These are phyloP conservation scores for Apiotrichum laibachii DNA, from an alignment of 1,284 basidiomycete genomes.

Conservation along the genomic window DNA sequence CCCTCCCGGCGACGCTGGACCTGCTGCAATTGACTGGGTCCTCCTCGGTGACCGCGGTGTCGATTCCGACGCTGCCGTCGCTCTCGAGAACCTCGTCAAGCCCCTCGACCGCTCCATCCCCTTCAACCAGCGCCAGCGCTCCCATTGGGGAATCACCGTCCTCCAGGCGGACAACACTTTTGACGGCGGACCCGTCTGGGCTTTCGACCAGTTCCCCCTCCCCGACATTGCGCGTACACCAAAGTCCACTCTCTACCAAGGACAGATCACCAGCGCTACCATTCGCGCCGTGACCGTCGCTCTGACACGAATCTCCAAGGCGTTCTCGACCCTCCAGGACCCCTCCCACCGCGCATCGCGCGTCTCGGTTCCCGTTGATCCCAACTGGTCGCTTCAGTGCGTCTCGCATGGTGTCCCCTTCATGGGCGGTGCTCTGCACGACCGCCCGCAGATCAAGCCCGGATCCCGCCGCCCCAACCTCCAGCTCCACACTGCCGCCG, in stretches of 20 bases:
- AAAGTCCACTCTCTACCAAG: slow-evolving; percentile 53
- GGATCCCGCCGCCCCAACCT: slow-evolving; percentile 44
- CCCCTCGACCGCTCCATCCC: slow-evolving; percentile 23
- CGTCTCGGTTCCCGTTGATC: slow-evolving; percentile 13
- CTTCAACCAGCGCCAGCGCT: slow-evolving; percentile 27
- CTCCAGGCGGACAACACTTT: slow-evolving; percentile 53
- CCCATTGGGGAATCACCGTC: slow-evolving; percentile 53
- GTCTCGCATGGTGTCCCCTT: slow-evolving; percentile 43
- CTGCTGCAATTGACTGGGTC: slow-evolving; percentile 54
- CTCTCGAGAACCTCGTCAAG: slow-evolving; percentile 37
- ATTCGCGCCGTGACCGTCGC: slow-evolving; percentile 48
- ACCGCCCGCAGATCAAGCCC: slow-evolving; percentile 50
- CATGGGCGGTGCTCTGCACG: slow-evolving; percentile 46
- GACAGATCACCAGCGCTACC: slow-evolving; percentile 48
- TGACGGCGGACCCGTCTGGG: slow-evolving; percentile 55
- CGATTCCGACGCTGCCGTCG: slow-evolving; percentile 35
- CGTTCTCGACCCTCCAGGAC: slow-evolving; percentile 12
- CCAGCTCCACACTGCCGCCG: slow-evolving; percentile 44
- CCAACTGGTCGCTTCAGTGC: slow-evolving; percentile 32
- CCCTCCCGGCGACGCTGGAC: slow-evolving; percentile 54
- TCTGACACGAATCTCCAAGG: slow-evolving; percentile 42
- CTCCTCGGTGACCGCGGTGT: slow-evolving; percentile 52
- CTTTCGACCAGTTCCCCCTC: slow-evolving; percentile 54
- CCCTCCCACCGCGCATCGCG: slow-evolving; percentile 13
- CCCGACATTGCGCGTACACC: slow-evolving; percentile 40